These are phyloP conservation scores for Acacia confusa DNA, from an alignment of 306 rosid genomes.

Conservation along the genomic window DNA sequence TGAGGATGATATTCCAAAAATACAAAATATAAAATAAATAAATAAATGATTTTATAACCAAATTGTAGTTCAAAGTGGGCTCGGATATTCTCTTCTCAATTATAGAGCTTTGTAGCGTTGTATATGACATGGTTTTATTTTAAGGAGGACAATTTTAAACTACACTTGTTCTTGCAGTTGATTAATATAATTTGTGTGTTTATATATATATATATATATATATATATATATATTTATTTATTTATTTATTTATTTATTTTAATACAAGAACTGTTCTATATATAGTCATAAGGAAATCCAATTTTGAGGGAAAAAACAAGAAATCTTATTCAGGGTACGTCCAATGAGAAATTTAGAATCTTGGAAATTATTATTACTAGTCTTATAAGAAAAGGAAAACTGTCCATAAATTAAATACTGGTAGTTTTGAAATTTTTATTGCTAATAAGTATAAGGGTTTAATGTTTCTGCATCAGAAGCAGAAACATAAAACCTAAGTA, in stretches of 20 bases:
- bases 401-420: no score
- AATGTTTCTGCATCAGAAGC: no score
- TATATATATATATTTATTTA: no score
- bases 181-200: neutral
- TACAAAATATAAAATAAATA: neutral
- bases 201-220: no score
- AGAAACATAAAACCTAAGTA: no score
- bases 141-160: neutral
- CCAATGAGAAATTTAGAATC: neutral
- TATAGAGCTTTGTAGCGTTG: neutral
- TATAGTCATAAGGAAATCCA: neutral
- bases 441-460: no score
- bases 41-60: constrained; percentile 41
- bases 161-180: neutral
- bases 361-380: no score
- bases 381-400: no score
- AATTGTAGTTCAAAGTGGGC: constrained; percentile 27
- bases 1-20: constrained; percentile 9
- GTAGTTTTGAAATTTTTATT: no score
- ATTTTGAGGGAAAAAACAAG: neutral
- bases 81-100: constrained; percentile 32
- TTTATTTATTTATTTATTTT: neutral
- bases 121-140: neutral
- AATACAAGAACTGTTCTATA: neutral
- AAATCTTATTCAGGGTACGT: neutral